Evolutionary conservation across 78 protist species (phyloP), one percentile per base, ranked within the genome.

Genomic region (Tieghemostelium lacteum): DNA sequence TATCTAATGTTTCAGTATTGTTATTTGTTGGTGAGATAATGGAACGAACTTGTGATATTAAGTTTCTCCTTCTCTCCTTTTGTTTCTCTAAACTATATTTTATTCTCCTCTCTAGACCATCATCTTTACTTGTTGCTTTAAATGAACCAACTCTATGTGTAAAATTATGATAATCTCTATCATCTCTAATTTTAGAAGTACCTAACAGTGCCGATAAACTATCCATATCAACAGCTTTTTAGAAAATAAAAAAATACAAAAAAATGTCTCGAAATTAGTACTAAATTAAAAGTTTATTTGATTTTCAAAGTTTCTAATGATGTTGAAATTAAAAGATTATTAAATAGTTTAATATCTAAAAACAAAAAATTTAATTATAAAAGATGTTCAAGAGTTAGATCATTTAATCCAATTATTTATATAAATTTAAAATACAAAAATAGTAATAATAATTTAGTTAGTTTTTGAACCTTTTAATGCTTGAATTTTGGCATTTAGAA

Each of bases 11-110:
- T 33, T 42, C 37, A 24, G 71, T 1, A 8, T 2, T 20, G 0
- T 5, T 14, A 36, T 14, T 37, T 64, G 54, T 37, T 64, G 54
- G 14, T 50, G 76, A 57, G 33, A 69, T 61, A 20, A 83, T 28
- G 14, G 29, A 12, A 33, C 91, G 16, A 22, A 83, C 58, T n/a
- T 83, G 91, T 22, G 64, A 29, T 39, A 83, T 8, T 57, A 83
- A 57, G 60, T 63, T 73, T 55, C 78, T 52, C 42, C 91, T 40
- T 31, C 69, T 83, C 58, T 57, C 49, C 57, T 83, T 66, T 70
- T 83, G 91, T 69, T 55, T 83, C 10, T 69, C 78, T 45, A 83
- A 33, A 45, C 39, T 69, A 16, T 83, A 83, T 55, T 83, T 33
- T 28, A 73, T 69, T 45, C 91, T 50, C 14, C 69, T 83, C 7